Percentiles rank a stretch among this genome's conserved stretches.
Conservation (phyloP, 2,329 filamentous ascomycete genomes). For the Cercospora beticola region DNA sequence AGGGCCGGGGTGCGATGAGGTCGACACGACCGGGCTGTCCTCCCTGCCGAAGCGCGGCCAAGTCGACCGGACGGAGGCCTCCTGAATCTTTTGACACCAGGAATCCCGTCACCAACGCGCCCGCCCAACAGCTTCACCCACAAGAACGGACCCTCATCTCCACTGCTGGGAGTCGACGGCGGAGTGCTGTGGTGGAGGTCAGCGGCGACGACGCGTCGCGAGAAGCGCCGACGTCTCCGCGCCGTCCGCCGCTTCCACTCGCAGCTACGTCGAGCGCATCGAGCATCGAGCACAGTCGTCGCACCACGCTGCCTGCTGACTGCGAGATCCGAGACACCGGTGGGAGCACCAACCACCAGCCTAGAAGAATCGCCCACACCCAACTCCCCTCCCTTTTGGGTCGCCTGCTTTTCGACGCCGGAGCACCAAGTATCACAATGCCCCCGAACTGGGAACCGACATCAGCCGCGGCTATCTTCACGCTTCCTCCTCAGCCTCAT, state of each 20-base stretch:
- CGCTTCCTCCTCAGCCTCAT: neutral
- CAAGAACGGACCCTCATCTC: neutral
- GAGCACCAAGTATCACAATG: constrained; percentile 3
- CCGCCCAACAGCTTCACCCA: neutral
- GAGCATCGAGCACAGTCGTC: neutral
- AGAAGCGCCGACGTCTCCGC: constrained; percentile 6
- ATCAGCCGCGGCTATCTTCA: neutral
- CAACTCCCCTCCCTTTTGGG: constrained; percentile 1
- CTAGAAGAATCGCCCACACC: neutral
- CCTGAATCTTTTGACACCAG: constrained; percentile 5
- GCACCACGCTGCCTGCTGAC: neutral
- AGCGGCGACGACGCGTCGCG: neutral
- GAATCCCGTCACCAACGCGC: constrained; percentile 2
- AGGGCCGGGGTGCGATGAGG: neutral
- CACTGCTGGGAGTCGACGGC: neutral
- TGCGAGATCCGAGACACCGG: constrained; percentile 7
- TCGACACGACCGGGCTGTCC: neutral
- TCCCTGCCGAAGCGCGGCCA: neutral
- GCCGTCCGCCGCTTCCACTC: neutral
- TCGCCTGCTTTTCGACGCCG: constrained; percentile 11
- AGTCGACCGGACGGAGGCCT: neutral
- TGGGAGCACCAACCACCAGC: neutral
- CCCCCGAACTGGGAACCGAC: neutral
- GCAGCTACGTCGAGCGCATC: neutral
- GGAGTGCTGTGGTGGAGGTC: neutral